Base-by-base conservation (phyloP, 345 rosid species). In the Eucalyptus cloeziana region DNA sequence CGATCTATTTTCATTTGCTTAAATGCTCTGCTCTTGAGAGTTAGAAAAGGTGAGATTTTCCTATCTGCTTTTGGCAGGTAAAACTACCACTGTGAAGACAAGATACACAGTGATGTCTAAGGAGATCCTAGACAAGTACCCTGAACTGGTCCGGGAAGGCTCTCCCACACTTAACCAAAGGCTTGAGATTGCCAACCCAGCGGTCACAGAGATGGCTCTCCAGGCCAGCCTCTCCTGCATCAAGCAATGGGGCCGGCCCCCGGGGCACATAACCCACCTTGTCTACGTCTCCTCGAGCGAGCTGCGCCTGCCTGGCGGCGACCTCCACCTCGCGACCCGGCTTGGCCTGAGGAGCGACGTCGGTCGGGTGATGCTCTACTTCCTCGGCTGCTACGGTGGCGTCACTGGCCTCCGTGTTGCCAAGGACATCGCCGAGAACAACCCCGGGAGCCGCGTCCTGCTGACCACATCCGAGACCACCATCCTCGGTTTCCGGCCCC, bases 251-350 rank as follows among this genome's bases (percentile, higher is more conserved):
- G 98, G 98, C 87, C 91, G 98, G 87, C 92, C 94, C 40, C 95
- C 89, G 6, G 92, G 88, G 87, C 98, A 98, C 90, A 95, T 98
- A 91, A 97, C 99, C 14, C 99, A 98, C 87, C 86, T 98, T 30
- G 95, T 98, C 87, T 98, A 98, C 40, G 98, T 98, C 71, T 95
- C 99, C 71, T 98, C 99, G 25, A 97, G 99, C 60, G 99, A 96
- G 92, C 94, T 96, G 60, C 94, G 99, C 17, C 89, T 98, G n/a
- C 99, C 99, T 2, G 99, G 99, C 3, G 99, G 99, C 5, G 98
- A 97, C 87, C 96, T 98, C 12, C 92, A 97, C 93, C 95, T 98
- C 30, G 94, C 98, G 8, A 94, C 89, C 51, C 88, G 93, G 89
- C 96, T 98, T 16, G 98, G 99, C 69, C 92, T 96, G 25, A 94